These are phyloP conservation scores for Xanthoparmelia taractica DNA, from an alignment of 495 filamentous ascomycete species.

Conservation along the genomic window DNA sequence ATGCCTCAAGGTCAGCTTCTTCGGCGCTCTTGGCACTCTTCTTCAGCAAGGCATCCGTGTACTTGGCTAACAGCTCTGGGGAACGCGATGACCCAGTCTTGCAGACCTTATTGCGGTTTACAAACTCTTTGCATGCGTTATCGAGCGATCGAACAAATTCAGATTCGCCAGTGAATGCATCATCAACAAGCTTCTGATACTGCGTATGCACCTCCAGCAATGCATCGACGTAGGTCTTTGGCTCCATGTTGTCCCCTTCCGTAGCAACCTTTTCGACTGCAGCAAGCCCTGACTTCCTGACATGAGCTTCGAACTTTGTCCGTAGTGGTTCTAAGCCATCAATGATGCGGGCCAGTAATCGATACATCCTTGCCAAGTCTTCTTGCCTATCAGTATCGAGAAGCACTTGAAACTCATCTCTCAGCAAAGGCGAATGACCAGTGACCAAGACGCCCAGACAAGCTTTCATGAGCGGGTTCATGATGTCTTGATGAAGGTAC, in stretches of 20 bases:
- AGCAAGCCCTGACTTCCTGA: constrained; percentile 75
- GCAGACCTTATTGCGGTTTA: constrained; percentile 94
- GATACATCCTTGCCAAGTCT: constrained; percentile 95
- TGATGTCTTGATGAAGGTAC: constrained; percentile 87
- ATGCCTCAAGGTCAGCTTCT: constrained; percentile 86
- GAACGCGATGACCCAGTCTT: constrained; percentile 85
- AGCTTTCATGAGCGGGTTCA: constrained; percentile 68
- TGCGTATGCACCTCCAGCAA: constrained; percentile 88
- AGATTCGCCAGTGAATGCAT: constrained; percentile 88
- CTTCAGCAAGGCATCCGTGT: constrained; percentile 87
- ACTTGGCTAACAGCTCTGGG: constrained; percentile 89
- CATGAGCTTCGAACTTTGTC: constrained; percentile 83
- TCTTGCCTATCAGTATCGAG: constrained; percentile 91
- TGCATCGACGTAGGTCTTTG: constrained; percentile 93
- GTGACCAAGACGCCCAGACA: constrained; percentile 87
- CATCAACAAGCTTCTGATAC: constrained; percentile 84
- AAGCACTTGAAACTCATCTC: constrained; percentile 94
- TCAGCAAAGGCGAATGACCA: constrained; percentile 70
- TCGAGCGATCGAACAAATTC: constrained; percentile 96
- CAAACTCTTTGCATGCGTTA: constrained; percentile 95
- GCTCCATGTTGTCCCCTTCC: constrained; percentile 85
- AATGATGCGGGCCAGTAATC: constrained; percentile 78
- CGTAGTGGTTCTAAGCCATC: constrained; percentile 89
- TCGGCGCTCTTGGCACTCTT: constrained; percentile 87
- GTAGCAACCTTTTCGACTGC: constrained; percentile 87